Evolutionary conservation across 108 stramenopile species (phyloP).

Genomic region (Discostella stelligeroides): DNA sequence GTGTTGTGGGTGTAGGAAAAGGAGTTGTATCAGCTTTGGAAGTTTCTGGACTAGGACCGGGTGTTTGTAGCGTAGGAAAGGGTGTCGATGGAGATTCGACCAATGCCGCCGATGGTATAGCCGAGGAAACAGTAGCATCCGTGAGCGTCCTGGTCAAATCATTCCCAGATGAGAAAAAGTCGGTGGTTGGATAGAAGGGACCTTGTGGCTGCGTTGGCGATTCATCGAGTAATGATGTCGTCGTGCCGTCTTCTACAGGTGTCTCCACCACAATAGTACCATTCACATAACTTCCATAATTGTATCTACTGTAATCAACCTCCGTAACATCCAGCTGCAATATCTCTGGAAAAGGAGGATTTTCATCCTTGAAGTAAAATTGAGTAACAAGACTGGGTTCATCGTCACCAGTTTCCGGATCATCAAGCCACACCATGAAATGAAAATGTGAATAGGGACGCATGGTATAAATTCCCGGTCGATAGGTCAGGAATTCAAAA

Average conservation of each 20-base stretch:
- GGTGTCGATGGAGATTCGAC: too few species aligned
- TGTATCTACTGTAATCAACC: slow-evolving; percentile 1
- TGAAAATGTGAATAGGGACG: slow-evolving; percentile 19
- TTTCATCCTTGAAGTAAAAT: slow-evolving; percentile 17
- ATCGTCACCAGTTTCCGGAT: not conserved
- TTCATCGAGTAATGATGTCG: not conserved
- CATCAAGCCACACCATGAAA: slow-evolving; percentile 22
- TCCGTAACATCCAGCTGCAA: slow-evolving; percentile 13
- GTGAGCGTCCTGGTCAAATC: too few species aligned
- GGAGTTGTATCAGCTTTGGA: too few species aligned
- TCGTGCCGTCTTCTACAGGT: too few species aligned
- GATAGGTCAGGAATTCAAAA: slow-evolving; percentile 14
- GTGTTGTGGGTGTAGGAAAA: too few species aligned
- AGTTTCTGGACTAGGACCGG: too few species aligned
- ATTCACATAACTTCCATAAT: slow-evolving; percentile 21
- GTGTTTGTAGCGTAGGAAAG: too few species aligned
- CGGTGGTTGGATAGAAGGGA: slow-evolving; percentile 10
- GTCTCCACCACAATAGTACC: slow-evolving; percentile 11
- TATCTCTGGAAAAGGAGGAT: slow-evolving; percentile 8
- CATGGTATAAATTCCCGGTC: slow-evolving; percentile 1
- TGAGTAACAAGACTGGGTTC: slow-evolving; percentile 1
- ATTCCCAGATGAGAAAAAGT: slow-evolving; percentile 20
- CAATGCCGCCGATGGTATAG: too few species aligned
- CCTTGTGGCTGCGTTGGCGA: slow-evolving; percentile 5
- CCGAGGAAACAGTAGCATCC: too few species aligned